Evolutionary conservation across 306 rosid genomes (phyloP), one percentile per base, ranked within the genome.

Genomic region (Gastrolobium villosum): DNA sequence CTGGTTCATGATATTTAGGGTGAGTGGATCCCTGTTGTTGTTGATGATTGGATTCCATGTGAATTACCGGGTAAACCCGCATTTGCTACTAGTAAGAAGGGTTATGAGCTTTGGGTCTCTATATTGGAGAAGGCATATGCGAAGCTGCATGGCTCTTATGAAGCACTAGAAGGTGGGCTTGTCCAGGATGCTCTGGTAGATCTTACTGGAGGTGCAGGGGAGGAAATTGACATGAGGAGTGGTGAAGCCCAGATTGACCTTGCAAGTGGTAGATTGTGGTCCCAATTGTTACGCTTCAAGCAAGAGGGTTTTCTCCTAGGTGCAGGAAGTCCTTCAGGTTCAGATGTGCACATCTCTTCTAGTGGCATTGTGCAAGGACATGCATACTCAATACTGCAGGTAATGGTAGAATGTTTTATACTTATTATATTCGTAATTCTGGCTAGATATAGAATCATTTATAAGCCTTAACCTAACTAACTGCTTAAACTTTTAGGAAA

Each of bases 181-280:
- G 99, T 96, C 86, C 99, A 96, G 87, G 99, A 96, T 87, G 99
- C 99, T 76, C 93, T 96, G 46, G 99, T 96, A 26, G 99, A 96
- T 87, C 99, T 96, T 74, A 96, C 99, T 41, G 99, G 99, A 37
- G 99, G 99, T 71, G 99, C 99, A n/a, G 99, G 99, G 45, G 99
- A 96, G 90, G 99, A 96, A 83, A 96, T 96, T 77, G 99, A 96
- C 85, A 93, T 96, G 97, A 86, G 98, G 84, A 85, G 97, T 68
- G 82, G 96, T 30, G 98, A 96, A 84, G 98, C 99, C 72, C 99
- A 96, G 90, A 91, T 96, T 81, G 99, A 96, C 92, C 98, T 96
- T 67, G 99, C 99, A 4, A 96, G 98, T 79, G 99, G 99, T 77
- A 86, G 99, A 81, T 80, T 96, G 44, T 96, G 99, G 99, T 93